Evolutionary conservation across 1,284 basidiomycete species (phyloP).

Genomic region (Pterula multifida): DNA sequence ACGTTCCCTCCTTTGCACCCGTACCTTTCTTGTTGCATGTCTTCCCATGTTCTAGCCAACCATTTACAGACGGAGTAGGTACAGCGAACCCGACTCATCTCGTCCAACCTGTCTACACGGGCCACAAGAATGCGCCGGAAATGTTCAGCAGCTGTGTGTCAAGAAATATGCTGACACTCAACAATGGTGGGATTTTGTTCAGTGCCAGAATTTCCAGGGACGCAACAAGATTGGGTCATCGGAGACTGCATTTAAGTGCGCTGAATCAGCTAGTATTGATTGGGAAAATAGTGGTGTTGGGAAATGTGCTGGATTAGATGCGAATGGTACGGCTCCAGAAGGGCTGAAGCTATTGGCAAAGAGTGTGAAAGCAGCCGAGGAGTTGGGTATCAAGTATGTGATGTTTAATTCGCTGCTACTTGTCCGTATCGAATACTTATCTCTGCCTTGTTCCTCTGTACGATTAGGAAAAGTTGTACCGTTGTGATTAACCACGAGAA

Average conservation of each 20-base stretch:
- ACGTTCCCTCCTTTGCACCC: slow-evolving; percentile 17
- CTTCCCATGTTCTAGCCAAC: slow-evolving; percentile 7
- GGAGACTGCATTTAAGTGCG: slow-evolving; percentile 56
- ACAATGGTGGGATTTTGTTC: slow-evolving; percentile 65
- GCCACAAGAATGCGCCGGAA: slow-evolving; percentile 70
- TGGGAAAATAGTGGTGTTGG: slow-evolving; percentile 55
- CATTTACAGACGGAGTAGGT: no score
- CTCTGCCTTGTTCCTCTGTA: slow-evolving; percentile 6
- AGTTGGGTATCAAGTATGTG: slow-evolving; percentile 45
- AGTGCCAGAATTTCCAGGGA: slow-evolving; percentile 69
- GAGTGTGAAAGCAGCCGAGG: slow-evolving; percentile 38
- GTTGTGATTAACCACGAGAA: slow-evolving; percentile 58
- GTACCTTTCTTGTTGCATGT: no score
- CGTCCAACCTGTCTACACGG: slow-evolving; percentile 81
- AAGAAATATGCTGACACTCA: slow-evolving; percentile 36
- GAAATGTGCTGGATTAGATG: slow-evolving; percentile 29
- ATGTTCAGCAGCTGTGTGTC: slow-evolving; percentile 77
- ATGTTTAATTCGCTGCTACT: neutral
- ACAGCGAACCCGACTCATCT: slow-evolving; percentile 47
- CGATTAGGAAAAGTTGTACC: slow-evolving; percentile 69
- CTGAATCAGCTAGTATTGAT: slow-evolving; percentile 47
- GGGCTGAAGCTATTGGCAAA: slow-evolving; percentile 49
- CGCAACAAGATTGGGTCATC: slow-evolving; percentile 51
- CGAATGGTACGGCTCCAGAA: slow-evolving; percentile 44
- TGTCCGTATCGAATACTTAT: slow-evolving; percentile 4